These are phyloP conservation scores for Stylonectria norvegica DNA, from an alignment of 2,329 filamentous ascomycete genomes.

Conservation along the genomic window DNA sequence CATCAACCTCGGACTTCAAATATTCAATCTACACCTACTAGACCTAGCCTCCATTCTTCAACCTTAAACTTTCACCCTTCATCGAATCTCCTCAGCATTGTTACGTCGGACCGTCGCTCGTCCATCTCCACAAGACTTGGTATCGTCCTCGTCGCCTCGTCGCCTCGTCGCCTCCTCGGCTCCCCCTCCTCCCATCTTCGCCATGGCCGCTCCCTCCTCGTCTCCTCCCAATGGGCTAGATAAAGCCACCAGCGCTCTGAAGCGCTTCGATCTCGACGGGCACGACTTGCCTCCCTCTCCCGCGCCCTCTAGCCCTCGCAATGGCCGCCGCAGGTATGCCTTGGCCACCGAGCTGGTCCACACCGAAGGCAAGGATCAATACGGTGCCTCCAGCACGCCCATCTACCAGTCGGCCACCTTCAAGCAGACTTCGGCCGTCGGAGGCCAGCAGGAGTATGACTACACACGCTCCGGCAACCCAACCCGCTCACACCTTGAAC, in stretches of 20 bases:
- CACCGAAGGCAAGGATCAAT: slow-evolving; percentile 94
- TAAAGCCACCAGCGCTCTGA: slow-evolving; percentile 40
- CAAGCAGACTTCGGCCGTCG: slow-evolving; percentile 80
- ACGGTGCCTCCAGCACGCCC: slow-evolving; percentile 91
- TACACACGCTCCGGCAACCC: slow-evolving; percentile 98
- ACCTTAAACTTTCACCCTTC: slow-evolving; percentile 2
- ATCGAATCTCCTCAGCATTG: slow-evolving; percentile 4
- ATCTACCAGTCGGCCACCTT: slow-evolving; percentile 99
- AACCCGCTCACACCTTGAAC: slow-evolving; percentile 90
- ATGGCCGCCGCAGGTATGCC: slow-evolving; percentile 78
- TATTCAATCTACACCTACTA: no score
- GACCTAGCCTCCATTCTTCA: slow-evolving; percentile 8
- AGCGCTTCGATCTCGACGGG: slow-evolving; percentile 73
- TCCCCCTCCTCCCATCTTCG: no score
- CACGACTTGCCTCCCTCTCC: slow-evolving; percentile 87
- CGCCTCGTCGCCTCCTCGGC: neutral
- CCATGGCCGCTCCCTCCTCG: slow-evolving; percentile 22
- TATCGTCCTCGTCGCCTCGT: neutral
- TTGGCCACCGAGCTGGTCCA: slow-evolving; percentile 95
- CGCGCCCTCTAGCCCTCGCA: slow-evolving; percentile 84
- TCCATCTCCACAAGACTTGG: no score
- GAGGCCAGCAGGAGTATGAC: slow-evolving; percentile 86
- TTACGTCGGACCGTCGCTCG: neutral
- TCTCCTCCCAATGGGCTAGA: slow-evolving; percentile 22
- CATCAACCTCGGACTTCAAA: no score